These are phyloP conservation scores for Lyophyllum semitale DNA, from an alignment of 768 basidiomycete species.

Conservation along the genomic window DNA sequence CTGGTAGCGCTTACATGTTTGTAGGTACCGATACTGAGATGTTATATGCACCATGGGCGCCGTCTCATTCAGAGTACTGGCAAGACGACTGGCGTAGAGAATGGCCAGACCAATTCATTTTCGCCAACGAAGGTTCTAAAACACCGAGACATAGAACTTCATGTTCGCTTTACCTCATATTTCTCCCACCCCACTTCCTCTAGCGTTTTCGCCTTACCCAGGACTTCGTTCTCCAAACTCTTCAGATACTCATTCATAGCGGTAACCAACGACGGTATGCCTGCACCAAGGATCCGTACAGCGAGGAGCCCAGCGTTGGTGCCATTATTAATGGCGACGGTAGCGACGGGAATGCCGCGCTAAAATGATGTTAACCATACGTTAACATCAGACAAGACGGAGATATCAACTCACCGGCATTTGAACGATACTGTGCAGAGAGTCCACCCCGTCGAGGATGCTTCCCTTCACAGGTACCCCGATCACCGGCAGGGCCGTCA, in stretches of 20 bases:
- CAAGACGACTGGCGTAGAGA: no score
- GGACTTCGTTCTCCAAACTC: slow-evolving; percentile 70
- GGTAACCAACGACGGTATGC: slow-evolving; percentile 62
- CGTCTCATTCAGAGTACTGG: no score
- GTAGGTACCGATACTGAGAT: no score
- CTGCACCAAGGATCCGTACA: slow-evolving; percentile 81
- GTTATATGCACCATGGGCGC: no score
- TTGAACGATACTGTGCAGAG: slow-evolving; percentile 96
- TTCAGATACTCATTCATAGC: slow-evolving; percentile 78
- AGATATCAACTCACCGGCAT: slow-evolving; percentile 79
- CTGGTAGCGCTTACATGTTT: no score
- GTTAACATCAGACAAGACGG: background rate
- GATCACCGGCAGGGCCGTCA: slow-evolving; percentile 90
- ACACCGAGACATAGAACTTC: background rate
- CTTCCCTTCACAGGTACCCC: slow-evolving; percentile 98
- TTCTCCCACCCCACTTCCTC: slow-evolving; percentile 84
- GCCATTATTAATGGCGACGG: slow-evolving; percentile 95
- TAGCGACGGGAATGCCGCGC: slow-evolving; percentile 97
- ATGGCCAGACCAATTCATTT: no score
- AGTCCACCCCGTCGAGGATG: slow-evolving; percentile 92
- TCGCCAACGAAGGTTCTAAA: background rate
- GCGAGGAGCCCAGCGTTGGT: slow-evolving; percentile 93
- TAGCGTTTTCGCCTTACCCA: slow-evolving; percentile 76
- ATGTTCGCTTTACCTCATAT: slow-evolving; percentile 54
- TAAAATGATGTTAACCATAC: slow-evolving; percentile 29